Evolutionary conservation across 805 yeast genomes (phyloP).

Genomic region (Ogataea populi-albae): DNA sequence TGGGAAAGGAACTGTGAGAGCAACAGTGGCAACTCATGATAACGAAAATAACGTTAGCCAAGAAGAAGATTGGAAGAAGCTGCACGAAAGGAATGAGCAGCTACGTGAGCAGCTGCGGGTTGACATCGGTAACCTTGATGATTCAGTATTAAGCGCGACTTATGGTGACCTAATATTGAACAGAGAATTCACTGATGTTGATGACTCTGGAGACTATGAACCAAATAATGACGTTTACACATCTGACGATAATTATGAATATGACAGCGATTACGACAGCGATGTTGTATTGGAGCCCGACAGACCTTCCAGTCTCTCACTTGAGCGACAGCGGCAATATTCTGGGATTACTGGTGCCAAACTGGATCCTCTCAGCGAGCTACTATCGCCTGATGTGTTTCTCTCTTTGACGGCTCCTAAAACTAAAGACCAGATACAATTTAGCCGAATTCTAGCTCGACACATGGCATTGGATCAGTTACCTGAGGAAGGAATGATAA

Average conservation of each 20-base stretch:
- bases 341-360: not conserved
- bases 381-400: slow-evolving; percentile 25
- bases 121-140: slow-evolving; percentile 9
- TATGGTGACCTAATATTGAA: slow-evolving; percentile 13
- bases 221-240: slow-evolving; percentile 4
- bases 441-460: slow-evolving; percentile 28
- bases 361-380: slow-evolving; percentile 13
- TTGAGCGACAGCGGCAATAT: slow-evolving; percentile 3
- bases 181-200: slow-evolving; percentile 10
- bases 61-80: slow-evolving; percentile 5
- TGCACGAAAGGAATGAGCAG: slow-evolving; percentile 5
- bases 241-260: slow-evolving; percentile 14
- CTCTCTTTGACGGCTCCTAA: slow-evolving; percentile 23
- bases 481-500: slow-evolving; percentile 11
- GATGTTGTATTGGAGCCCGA: not conserved
- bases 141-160: slow-evolving; percentile 6
- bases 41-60: slow-evolving; percentile 6
- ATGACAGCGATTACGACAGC: slow-evolving; percentile 15
- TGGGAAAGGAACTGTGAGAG: slow-evolving; percentile 18
- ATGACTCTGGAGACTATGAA: slow-evolving; percentile 14
- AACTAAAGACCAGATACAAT: slow-evolving; percentile 24
- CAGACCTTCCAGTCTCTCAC: not conserved
- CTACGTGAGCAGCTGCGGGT: not conserved
- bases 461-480: slow-evolving; percentile 21
- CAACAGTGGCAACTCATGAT: slow-evolving; percentile 5